phyloP scores from a whole-genome alignment of 2,329 filamentous ascomycete genomes.

The Beauveria varroae region DNA sequence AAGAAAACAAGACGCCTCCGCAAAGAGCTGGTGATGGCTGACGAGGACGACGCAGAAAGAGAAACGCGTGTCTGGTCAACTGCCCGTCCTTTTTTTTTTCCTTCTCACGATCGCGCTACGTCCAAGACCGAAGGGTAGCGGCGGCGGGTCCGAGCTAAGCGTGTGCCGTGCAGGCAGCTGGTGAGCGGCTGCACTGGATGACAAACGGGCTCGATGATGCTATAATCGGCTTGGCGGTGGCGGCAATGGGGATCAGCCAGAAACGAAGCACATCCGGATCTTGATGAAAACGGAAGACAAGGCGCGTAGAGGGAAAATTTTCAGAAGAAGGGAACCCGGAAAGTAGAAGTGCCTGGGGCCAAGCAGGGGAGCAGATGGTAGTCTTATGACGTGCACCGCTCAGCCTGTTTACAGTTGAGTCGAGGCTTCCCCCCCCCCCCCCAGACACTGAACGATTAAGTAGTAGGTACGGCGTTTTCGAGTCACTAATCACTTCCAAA shows the following conservation, averaged over 20 bases:
- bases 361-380: neutral
- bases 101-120: neutral
- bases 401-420: slow-evolving; percentile 1
- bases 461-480: too few species aligned
- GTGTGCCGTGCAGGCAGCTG: neutral
- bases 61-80: neutral
- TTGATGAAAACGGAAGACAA: neutral
- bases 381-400: slow-evolving; percentile 11
- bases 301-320: neutral
- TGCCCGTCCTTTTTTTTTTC: neutral
- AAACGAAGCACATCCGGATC: neutral
- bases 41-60: neutral
- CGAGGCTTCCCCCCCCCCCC: neutral
- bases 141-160: slow-evolving; percentile 1
- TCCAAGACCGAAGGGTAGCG: neutral
- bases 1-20: neutral
- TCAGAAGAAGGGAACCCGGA: neutral
- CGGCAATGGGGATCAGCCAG: neutral
- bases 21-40: neutral
- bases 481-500: neutral
- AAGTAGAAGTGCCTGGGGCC: neutral
- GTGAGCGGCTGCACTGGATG: neutral
- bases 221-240: neutral
- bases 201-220: neutral
- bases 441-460: neutral